Base-by-base conservation (phyloP, 31 red algal species). In the Endocladia muricata region DNA sequence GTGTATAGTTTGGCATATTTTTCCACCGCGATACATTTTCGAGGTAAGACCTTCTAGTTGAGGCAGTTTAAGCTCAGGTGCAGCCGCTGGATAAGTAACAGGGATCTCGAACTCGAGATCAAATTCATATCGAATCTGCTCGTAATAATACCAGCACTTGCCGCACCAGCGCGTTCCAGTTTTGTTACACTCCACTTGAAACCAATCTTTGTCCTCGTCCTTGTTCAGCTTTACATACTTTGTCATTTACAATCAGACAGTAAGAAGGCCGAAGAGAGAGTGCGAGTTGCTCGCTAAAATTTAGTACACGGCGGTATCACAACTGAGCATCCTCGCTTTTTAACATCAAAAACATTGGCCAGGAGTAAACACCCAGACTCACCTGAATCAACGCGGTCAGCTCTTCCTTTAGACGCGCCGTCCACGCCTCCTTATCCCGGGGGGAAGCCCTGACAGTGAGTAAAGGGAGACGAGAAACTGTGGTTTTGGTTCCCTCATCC, bases 11-110 rank as follows among this genome's bases (percentile, higher is more conserved):
- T 97, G 94, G 59, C 94, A 97, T 49, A 97, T 97, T 69, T 91
- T 84, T 0, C 94, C 94, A 31, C 87, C 94, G 23, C 94, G 94
- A 61, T 97, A 97, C 94, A 97, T 97, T 64, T 97, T 97, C n/a
- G 94, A 82, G 4, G 94, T 97, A 41, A 88, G 81, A 38, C 94
- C 94, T 31, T 88, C 83, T 2, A 97, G 74, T 63, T 85, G 59
- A 1, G 94, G 88, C 5, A 97, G 88, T 58, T 84, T 80, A 7
- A 97, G 61, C 51, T 91, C 83, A 1, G 94, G 94, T 15, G 94
- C 79, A 19, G 94, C 44, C 3, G 72, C 49, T 6, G 94, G 94
- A 67, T 97, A 97, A 9, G 88, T 92, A 34, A 97, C 88, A 29
- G 94, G 94, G 41, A 97, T 79, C 19, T 88, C 87, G 76, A 97